Evolutionary conservation across 169 alveolate genomes (phyloP).

Genomic region (Plasmodium yoelii): DNA sequence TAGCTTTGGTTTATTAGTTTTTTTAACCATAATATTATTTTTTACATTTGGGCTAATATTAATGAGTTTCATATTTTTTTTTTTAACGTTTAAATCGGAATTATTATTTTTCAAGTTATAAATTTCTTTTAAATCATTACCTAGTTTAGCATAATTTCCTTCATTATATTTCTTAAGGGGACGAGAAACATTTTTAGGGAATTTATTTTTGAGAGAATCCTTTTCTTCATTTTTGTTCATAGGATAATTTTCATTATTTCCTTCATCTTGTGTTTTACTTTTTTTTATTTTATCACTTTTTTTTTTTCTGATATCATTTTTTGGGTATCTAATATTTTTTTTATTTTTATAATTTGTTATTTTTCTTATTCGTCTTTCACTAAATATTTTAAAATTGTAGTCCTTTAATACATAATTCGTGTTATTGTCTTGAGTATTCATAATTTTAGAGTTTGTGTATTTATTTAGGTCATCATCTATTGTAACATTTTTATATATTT

Average conservation of each 20-base stretch:
- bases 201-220: neutral
- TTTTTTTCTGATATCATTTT: conserved; percentile 16
- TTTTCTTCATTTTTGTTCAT: neutral
- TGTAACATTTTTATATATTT: conserved; percentile 29
- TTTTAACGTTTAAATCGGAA: conserved; percentile 1
- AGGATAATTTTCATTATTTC: neutral
- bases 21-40: conserved; percentile 22
- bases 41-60: conserved; percentile 7
- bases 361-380: conserved; percentile 27
- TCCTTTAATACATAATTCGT: conserved; percentile 9
- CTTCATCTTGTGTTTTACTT: neutral
- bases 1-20: conserved; percentile 10
- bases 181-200: neutral
- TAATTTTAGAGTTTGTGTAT: neutral
- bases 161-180: conserved; percentile 3
- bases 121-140: neutral
- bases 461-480: conserved; percentile 23
- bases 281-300: conserved; percentile 29
- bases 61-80: neutral
- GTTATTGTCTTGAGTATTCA: conserved; percentile 3
- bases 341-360: conserved; percentile 10
- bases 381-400: conserved; percentile 35
- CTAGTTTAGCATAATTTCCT: neutral
- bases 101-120: neutral
- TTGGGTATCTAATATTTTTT: conserved; percentile 26